A percentile compares a stretch with the other conserved stretches of the same genome.
phyloP scores from a whole-genome alignment of 2,329 filamentous ascomycete genomes.

The Elsinoe fawcettii region DNA sequence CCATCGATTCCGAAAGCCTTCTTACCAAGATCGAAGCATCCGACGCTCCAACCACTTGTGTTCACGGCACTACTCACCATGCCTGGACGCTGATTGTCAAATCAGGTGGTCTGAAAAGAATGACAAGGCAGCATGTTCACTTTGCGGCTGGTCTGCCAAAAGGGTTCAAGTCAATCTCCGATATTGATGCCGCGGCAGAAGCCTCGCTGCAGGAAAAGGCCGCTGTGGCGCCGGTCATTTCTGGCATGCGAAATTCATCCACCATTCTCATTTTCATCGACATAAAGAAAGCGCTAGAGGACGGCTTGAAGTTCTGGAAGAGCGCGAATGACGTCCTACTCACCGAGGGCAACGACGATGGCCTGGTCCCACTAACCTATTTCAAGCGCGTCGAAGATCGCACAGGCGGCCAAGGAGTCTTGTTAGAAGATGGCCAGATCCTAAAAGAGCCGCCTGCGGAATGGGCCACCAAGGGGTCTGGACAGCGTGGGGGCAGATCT shows the following conservation, averaged over 20 bases:
- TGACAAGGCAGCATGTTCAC: conserved; percentile 84
- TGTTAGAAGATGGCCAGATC: conserved; percentile 64
- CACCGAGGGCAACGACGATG: conserved; percentile 45
- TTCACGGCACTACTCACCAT: conserved; percentile 83
- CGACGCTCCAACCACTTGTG: conserved; percentile 41
- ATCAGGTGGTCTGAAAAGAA: conserved; percentile 69
- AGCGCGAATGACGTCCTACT: conserved; percentile 44
- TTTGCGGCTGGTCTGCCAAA: conserved; percentile 67
- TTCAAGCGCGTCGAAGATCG: conserved; percentile 65
- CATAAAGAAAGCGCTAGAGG: conserved; percentile 68
- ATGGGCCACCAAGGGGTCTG: conserved; percentile 35
- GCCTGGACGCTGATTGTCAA: conserved; percentile 68
- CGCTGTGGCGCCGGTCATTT: conserved; percentile 52
- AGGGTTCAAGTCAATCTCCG: conserved; percentile 31
- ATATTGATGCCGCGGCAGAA: conserved; percentile 25
- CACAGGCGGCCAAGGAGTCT: conserved; percentile 50
- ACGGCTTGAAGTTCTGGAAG: conserved; percentile 54
- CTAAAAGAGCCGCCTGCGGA: conserved; percentile 58
- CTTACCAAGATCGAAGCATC: conserved; percentile 58
- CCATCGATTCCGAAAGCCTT: conserved; percentile 61
- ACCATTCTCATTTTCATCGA: conserved; percentile 72
- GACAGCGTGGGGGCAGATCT: conserved; percentile 30
- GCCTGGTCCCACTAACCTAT: conserved; percentile 56
- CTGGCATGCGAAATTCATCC: conserved; percentile 42
- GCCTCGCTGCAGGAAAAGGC: conserved; percentile 13